Evolutionary conservation across 345 rosid genomes (phyloP).

Genomic region (Theobroma cacao): DNA sequence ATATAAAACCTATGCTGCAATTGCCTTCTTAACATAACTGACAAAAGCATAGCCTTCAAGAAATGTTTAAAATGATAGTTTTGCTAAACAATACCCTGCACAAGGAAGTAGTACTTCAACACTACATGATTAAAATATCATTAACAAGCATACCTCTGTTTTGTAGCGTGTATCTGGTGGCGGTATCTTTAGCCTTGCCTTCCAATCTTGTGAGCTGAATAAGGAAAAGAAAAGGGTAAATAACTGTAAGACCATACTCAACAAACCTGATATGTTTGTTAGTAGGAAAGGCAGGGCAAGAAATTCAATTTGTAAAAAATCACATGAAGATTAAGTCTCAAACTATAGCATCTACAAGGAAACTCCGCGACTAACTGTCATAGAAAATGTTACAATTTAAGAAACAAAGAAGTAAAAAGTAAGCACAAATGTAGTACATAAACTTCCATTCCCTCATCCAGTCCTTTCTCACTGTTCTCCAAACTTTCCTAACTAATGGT

Average conservation of each 20-base stretch:
- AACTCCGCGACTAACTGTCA: not conserved
- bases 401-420: not conserved
- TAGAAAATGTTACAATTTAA: not conserved
- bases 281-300: not conserved
- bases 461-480: not conserved
- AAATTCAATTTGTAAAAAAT: not conserved
- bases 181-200: constrained; percentile 70
- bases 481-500: not conserved
- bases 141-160: constrained; percentile 66
- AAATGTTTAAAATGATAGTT: not conserved
- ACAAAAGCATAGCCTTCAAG: not conserved
- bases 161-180: constrained; percentile 73
- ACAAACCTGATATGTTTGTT: not conserved
- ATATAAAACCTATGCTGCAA: not conserved
- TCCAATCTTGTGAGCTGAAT: constrained; percentile 84
- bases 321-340: not conserved
- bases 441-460: not conserved
- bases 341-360: not conserved
- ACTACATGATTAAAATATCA: not conserved
- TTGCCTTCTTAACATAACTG: not conserved
- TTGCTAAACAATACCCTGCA: not conserved
- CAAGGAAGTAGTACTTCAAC: not conserved
- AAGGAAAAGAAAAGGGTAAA: not conserved
- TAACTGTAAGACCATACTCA: not conserved
- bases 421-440: not conserved